Evolutionary conservation across 768 basidiomycete genomes (phyloP).

Genomic region (Mycena vulgaris): DNA sequence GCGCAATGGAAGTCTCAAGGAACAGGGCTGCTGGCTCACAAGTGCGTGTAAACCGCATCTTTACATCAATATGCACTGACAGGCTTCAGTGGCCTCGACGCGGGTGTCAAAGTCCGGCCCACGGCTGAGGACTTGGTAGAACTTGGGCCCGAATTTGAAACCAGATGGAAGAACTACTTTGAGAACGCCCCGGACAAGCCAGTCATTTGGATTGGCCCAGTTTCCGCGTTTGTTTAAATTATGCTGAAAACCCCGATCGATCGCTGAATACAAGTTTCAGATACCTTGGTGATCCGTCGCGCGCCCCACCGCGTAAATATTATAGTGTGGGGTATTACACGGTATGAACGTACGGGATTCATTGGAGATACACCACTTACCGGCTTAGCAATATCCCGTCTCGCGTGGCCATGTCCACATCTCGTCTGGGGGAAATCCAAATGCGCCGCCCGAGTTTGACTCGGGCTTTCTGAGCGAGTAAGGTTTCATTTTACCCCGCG

Average conservation of each 20-base stretch:
- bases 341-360: slow-evolving; percentile 38
- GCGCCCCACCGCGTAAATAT: slow-evolving; percentile 42
- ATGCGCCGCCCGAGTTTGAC: slow-evolving; percentile 53
- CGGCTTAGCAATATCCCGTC: slow-evolving; percentile 50
- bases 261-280: slow-evolving; percentile 37
- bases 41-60: slow-evolving; percentile 43
- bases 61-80: background rate
- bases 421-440: slow-evolving; percentile 45
- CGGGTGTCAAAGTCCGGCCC: slow-evolving; percentile 58
- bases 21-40: slow-evolving; percentile 52
- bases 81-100: slow-evolving; percentile 52
- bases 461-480: slow-evolving; percentile 50
- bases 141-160: slow-evolving; percentile 55
- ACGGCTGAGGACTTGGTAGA: slow-evolving; percentile 49
- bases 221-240: slow-evolving; percentile 45
- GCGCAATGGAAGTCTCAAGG: slow-evolving; percentile 21
- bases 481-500: background rate
- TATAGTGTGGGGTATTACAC: slow-evolving; percentile 45
- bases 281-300: slow-evolving; percentile 39
- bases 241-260: background rate
- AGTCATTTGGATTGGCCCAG: slow-evolving; percentile 49
- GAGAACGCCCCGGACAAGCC: slow-evolving; percentile 55
- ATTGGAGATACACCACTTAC: background rate
- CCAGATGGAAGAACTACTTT: slow-evolving; percentile 54
- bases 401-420: slow-evolving; percentile 57